Base-by-base conservation (phyloP, 169 alveolate species). In the Neospora caninum region DNA sequence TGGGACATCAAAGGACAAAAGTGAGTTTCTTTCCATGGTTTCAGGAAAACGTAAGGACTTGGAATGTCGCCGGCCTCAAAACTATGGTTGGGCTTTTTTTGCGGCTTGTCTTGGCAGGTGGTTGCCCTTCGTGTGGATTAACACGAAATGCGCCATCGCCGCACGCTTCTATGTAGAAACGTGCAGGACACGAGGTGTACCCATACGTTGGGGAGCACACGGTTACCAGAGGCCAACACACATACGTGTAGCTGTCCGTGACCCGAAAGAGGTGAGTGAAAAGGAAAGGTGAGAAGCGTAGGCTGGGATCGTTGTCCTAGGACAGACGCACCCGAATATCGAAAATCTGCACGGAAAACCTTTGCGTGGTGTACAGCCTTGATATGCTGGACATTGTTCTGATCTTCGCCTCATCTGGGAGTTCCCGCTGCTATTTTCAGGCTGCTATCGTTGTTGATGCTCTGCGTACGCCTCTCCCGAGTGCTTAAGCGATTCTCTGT, bases 121-220 rank as follows among this genome's bases (percentile, higher is more conserved):
- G 94, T 49, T 93, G 88, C 54, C 95, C 49, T 93, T 83, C 58
- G 31, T 93, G 25, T 93, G 95, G 95, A 93, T 93, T n/a, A 88
- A 84, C 49, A 93, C 95, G 42, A 58, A 39, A 22, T 25, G 70
- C 29, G n/a, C 70, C 38, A 88, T 0, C 36, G 53, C 38, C n/a
- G 95, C 95, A n/a, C 82, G 64, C 42, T 83, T 49, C 42, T 83
- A 83, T 88, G 95, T 93, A 0, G 70, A 43, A 16, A n/a, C n/a
- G 27, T 93, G 95, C 69, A 83, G 34, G 53, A 39, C 82, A 29
- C 45, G 49, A n/a, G 95, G 95, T 25, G 95, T 93, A 0, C 95
- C 95, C 4, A 84, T 93, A 22, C 95, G 95, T 25, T 93, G 95
- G 95, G 95, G 95, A 29, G 80, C 69, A 25, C 80, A 83, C 82